Evolutionary conservation across 73 alveolate genomes (phyloP).

Genomic region (Paramecium biaurelia): DNA sequence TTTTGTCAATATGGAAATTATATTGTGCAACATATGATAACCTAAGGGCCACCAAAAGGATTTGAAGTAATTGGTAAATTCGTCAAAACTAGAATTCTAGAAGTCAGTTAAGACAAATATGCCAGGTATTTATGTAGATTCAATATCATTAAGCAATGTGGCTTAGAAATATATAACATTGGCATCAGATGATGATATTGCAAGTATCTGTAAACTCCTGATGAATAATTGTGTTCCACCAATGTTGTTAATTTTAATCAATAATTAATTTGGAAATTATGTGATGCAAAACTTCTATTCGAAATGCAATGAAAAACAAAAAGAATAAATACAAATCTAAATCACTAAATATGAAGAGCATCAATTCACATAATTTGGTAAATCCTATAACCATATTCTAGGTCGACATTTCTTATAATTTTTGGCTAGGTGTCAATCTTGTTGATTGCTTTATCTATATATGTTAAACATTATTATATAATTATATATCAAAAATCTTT

Average conservation of each 20-base stretch:
- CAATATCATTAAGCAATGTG: background rate
- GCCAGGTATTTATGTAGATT: background rate
- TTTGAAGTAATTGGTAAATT: background rate
- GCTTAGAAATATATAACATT: background rate
- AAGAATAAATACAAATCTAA: background rate
- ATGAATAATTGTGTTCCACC: background rate
- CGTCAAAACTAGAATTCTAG: background rate
- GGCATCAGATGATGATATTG: background rate
- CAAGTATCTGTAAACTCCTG: background rate
- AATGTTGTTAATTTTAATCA: slow-evolving; percentile 1
- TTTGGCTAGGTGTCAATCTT: background rate
- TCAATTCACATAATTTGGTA: slow-evolving; percentile 15
- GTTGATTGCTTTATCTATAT: background rate
- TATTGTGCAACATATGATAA: slow-evolving; percentile 37
- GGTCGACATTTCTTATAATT: slow-evolving; percentile 3
- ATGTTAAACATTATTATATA: background rate
- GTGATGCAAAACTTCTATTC: slow-evolving; percentile 22
- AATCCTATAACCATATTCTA: background rate
- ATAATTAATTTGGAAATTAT: slow-evolving; percentile 41
- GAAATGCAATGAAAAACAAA: slow-evolving; percentile 28
- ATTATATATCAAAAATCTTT: background rate
- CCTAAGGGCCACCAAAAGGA: background rate
- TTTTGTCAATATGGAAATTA: slow-evolving; percentile 33
- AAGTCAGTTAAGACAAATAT: slow-evolving; percentile 38
- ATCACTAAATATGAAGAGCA: background rate